Conservation (phyloP, 2,329 filamentous ascomycete species). For the Talaromyces atroroseus region DNA sequence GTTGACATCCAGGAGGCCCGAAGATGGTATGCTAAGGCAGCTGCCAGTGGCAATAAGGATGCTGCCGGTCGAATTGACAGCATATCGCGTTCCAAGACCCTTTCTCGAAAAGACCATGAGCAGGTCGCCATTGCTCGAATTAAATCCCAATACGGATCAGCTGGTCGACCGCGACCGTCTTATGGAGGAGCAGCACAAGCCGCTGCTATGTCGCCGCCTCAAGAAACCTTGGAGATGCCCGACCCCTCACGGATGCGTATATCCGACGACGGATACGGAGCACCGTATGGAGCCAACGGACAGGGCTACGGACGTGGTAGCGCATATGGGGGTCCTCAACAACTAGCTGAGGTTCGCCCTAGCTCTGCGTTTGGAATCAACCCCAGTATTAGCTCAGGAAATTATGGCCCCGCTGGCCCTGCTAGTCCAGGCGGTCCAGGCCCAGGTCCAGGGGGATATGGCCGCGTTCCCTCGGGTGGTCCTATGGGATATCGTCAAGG, state of each 20-base stretch:
- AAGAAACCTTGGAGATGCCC: constrained; percentile 44
- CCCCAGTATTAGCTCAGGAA: constrained; percentile 41
- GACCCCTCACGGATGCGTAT: constrained; percentile 42
- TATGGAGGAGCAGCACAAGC: constrained; percentile 13
- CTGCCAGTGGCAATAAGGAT: constrained; percentile 87
- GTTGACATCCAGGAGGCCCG: constrained; percentile 76
- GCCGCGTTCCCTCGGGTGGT: constrained; percentile 14
- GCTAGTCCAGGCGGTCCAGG: constrained; percentile 17
- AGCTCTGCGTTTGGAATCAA: constrained; percentile 46
- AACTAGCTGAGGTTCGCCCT: constrained; percentile 37
- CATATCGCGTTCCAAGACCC: constrained; percentile 71
- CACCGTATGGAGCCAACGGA: constrained; percentile 39
- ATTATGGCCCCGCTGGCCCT: constrained; percentile 24
- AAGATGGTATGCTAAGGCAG: constrained; percentile 85
- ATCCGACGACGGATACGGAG: constrained; percentile 24
- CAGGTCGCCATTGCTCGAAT: constrained; percentile 83
- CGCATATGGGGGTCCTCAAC: constrained; percentile 27
- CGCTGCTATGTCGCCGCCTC: constrained; percentile 35
- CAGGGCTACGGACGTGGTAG: constrained; percentile 23
- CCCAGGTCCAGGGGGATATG: constrained; percentile 22
- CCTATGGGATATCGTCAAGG: constrained; percentile 31
- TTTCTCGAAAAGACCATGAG: constrained; percentile 89
- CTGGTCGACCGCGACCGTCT: constrained; percentile 30
- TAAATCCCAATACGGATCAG: constrained; percentile 71
- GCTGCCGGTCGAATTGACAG: constrained; percentile 76